Conservation (phyloP, 345 rosid species). For the Murraya paniculata region DNA sequence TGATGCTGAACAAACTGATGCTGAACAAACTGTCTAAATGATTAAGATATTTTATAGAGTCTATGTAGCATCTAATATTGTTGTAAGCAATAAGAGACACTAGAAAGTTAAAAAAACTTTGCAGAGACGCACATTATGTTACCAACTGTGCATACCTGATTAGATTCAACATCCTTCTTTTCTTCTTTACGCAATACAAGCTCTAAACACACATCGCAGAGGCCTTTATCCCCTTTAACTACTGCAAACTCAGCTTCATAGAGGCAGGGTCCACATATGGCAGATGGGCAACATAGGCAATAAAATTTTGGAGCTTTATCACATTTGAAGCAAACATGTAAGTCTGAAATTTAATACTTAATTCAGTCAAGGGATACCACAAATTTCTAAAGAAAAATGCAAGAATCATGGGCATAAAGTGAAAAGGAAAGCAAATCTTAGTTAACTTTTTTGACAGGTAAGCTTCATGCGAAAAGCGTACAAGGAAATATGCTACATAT, state of each 20-base stretch:
- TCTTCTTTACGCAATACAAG: conserved; percentile 43
- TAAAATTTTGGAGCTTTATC: conserved; percentile 34
- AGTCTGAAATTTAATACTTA: conserved; percentile 32
- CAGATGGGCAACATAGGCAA: conserved; percentile 55
- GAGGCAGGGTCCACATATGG: conserved; percentile 43
- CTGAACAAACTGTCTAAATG: background rate
- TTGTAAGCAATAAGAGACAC: background rate
- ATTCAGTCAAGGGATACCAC: background rate
- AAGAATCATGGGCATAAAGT: background rate
- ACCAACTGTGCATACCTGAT: conserved; percentile 30
- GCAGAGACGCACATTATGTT: background rate
- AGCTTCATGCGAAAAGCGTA: background rate
- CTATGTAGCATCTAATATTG: background rate
- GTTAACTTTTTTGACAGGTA: background rate
- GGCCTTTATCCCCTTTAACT: conserved; percentile 29
- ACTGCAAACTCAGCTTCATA: conserved; percentile 28
- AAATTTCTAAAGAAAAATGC: background rate
- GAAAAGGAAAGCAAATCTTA: background rate
- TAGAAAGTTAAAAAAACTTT: background rate
- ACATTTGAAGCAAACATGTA: conserved; percentile 50
- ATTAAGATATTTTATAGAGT: background rate
- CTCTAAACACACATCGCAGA: conserved; percentile 40
- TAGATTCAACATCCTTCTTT: conserved; percentile 27
- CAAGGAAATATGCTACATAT: background rate
- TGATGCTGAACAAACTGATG: background rate